Conservation (phyloP, 805 yeast genomes). For the Candida peoriensis region DNA sequence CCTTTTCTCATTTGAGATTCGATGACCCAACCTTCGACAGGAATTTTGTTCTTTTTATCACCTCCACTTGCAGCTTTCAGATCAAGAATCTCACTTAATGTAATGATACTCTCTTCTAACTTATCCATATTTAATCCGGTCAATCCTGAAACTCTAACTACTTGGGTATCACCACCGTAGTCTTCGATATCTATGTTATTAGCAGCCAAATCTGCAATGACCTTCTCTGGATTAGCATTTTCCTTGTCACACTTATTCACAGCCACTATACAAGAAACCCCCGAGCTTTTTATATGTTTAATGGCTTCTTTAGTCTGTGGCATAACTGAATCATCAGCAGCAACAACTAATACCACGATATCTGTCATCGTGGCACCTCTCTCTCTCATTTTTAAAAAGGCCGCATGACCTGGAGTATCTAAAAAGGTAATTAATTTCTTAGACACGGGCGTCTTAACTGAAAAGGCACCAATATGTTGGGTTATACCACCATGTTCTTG, state of each 20-base stretch:
- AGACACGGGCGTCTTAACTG: constrained; percentile 72
- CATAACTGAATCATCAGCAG: constrained; percentile 97
- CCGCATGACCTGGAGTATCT: constrained; percentile 98
- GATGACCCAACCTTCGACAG: constrained; percentile 81
- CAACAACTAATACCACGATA: constrained; percentile 86
- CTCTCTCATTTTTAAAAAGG: constrained; percentile 92
- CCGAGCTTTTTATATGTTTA: constrained; percentile 79
- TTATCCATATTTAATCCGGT: constrained; percentile 89
- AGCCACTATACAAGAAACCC: constrained; percentile 85
- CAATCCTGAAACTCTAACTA: constrained; percentile 80
- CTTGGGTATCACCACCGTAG: constrained; percentile 93
- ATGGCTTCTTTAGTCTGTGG: constrained; percentile 97
- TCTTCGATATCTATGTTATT: constrained; percentile 84
- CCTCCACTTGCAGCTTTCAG: constrained; percentile 51
- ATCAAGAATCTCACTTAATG: constrained; percentile 81
- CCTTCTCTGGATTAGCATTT: constrained; percentile 69
- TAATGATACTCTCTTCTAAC: constrained; percentile 81
- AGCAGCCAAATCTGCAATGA: constrained; percentile 68
- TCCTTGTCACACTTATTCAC: constrained; percentile 87
- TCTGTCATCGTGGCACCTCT: constrained; percentile 95
- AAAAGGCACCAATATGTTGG: constrained; percentile 96
- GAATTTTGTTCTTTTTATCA: constrained; percentile 32
- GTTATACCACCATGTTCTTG: constrained; percentile 95
- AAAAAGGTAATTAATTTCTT: constrained; percentile 79
- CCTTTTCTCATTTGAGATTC: constrained; percentile 83